phyloP scores from a whole-genome alignment of 2,329 filamentous ascomycete genomes.

The Colletotrichum sidae region DNA sequence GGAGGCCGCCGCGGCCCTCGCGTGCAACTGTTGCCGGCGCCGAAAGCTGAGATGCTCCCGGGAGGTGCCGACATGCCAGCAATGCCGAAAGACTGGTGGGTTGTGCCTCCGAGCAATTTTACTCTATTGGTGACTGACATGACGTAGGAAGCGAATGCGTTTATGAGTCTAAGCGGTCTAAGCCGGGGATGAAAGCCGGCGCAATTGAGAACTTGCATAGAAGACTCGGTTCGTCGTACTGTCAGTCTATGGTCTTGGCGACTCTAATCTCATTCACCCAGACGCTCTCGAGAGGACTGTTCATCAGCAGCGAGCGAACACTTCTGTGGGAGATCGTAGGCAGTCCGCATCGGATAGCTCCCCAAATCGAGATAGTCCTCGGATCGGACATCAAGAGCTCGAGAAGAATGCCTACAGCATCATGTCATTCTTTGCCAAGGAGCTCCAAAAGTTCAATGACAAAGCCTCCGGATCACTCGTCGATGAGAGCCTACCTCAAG shows the following conservation, averaged over 20 bases:
- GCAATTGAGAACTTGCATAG: constrained; percentile 50
- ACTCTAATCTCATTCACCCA: constrained; percentile 2
- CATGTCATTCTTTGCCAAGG: constrained; percentile 30
- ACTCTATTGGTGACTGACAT: background rate
- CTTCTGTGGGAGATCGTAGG: background rate
- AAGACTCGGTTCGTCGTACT: constrained; percentile 44
- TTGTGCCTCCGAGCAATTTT: background rate
- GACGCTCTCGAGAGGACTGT: constrained; percentile 36
- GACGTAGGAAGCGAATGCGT: constrained; percentile 41
- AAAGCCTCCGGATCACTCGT: background rate
- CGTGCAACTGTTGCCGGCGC: constrained; percentile 32
- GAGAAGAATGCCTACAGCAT: constrained; percentile 32
- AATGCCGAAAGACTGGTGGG: constrained; percentile 34
- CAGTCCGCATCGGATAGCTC: constrained; percentile 4
- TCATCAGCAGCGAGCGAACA: constrained; percentile 13
- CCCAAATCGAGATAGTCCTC: background rate
- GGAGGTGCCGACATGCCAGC: constrained; percentile 29
- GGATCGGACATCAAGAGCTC: background rate
- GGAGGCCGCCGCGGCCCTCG: constrained; percentile 55
- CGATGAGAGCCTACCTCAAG: background rate
- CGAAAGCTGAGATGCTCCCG: constrained; percentile 30
- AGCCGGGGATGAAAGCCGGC: constrained; percentile 52
- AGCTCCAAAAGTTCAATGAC: constrained; percentile 23
- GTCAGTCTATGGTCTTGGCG: background rate
- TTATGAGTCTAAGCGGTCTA: constrained; percentile 47